Conservation (phyloP, 768 basidiomycete species). For the Hygrocybe coccinea region DNA sequence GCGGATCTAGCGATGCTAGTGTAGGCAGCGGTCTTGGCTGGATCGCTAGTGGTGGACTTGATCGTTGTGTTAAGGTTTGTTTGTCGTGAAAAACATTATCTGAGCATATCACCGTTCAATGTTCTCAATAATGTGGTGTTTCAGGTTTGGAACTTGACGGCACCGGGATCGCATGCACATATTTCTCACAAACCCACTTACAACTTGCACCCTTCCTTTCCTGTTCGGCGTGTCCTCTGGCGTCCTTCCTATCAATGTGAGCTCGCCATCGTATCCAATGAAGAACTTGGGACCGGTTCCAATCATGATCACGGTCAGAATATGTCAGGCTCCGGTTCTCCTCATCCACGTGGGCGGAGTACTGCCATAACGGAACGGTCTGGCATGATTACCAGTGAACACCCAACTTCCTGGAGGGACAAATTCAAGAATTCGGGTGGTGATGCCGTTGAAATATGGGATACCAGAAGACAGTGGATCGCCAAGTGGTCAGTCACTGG, state of each 20-base stretch:
- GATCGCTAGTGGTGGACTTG: conserved; percentile 76
- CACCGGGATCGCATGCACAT: conserved; percentile 39
- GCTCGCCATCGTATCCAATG: conserved; percentile 67
- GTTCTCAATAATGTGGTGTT: neutral
- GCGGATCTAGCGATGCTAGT: conserved; percentile 6
- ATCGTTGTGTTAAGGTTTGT: conserved; percentile 69
- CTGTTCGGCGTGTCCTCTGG: conserved; percentile 71
- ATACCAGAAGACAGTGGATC: conserved; percentile 73
- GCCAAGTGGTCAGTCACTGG: conserved; percentile 77
- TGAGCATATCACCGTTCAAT: too few species aligned
- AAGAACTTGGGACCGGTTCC: conserved; percentile 39
- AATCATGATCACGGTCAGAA: conserved; percentile 19
- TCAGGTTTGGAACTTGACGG: conserved; percentile 72
- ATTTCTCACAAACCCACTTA: conserved; percentile 64
- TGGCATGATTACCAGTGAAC: neutral
- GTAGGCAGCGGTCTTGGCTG: conserved; percentile 50
- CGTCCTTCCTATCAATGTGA: conserved; percentile 74
- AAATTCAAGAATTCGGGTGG: conserved; percentile 28
- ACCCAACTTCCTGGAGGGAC: neutral
- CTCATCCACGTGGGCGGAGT: neutral
- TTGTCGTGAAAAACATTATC: neutral
- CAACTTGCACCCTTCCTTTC: conserved; percentile 68
- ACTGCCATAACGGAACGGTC: neutral
- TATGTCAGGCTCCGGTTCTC: neutral
- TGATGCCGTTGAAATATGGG: conserved; percentile 80